Evolutionary conservation across 805 yeast species (phyloP), one percentile per base, ranked within the genome.

Genomic region (Candida maris): DNA sequence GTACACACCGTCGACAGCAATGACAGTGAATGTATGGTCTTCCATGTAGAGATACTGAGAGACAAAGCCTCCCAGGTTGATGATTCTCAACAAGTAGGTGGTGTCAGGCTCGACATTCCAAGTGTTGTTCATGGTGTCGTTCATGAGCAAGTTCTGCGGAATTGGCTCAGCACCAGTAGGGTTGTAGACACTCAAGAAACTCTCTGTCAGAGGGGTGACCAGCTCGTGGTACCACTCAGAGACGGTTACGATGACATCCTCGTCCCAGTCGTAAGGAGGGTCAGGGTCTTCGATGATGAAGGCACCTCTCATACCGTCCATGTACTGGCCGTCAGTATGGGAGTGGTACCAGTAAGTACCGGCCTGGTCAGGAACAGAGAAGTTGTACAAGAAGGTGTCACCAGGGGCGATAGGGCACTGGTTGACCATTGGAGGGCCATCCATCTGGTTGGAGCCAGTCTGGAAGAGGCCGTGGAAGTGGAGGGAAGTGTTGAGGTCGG

Each of bases 161-260:
- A 93, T 80, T 34, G 98, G 98, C 67, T 93, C 98, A 29, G 97
- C 96, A 56, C 98, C 98, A 7, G 96, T 86, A 41, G 98, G 98
- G 64, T 93, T 93, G 68, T 71, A 79, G 44, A 80, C 59, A 47
- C 66, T 75, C 68, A 88, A 57, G 67, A 93, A 89, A 24, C 51
- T 40, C 13, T 71, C 65, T 45, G 70, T 64, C 48, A 83, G 67
- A 25, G 62, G 75, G 18, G 67, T 66, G 21, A 81, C 70, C 34
- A 62, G 59, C 30, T 71, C 71, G 59, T 87, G 96, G 67, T 93
- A 93, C 95, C 96, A 89, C 54, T 93, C 98, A 32, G 83, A 68
- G 28, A 93, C 50, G 6, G 84, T 65, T 42, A 91, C 56, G 12
- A 73, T 61, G 15, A 78, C 68, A 52, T 89, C 96, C 59, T 85